phyloP scores from a whole-genome alignment of 116 monocot species.

The Trichopus zeylanicus region DNA sequence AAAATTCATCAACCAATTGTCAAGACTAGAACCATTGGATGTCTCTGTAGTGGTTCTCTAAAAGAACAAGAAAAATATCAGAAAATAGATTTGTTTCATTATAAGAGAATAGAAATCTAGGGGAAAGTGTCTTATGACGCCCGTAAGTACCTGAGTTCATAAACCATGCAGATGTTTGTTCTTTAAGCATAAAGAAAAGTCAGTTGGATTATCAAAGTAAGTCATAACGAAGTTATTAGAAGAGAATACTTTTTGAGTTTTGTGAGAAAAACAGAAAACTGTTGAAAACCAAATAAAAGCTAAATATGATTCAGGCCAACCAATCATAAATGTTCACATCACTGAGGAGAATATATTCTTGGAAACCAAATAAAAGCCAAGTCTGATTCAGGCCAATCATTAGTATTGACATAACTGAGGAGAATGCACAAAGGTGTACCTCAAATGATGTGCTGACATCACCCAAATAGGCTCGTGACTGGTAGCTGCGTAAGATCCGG shows the following conservation, averaged over 20 bases:
- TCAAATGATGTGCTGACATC: constrained; percentile 72
- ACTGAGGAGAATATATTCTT: not conserved
- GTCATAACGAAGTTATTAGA: no score
- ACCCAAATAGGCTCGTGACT: constrained; percentile 80
- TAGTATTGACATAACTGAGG: not conserved
- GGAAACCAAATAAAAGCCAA: not conserved
- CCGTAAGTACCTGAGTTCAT: no score
- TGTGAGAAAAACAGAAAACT: no score
- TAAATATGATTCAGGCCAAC: not conserved
- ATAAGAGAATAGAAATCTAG: no score
- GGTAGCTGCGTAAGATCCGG: constrained; percentile 80
- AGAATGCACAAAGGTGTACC: constrained; percentile 22
- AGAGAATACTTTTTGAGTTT: no score
- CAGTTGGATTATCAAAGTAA: no score
- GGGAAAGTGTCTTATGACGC: no score
- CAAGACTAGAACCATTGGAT: not conserved
- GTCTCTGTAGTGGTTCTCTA: not conserved
- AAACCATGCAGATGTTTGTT: no score
- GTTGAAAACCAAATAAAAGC: no score
- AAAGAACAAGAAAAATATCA: no score
- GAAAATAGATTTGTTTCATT: no score
- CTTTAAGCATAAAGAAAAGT: no score
- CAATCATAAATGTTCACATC: not conserved
- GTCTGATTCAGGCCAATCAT: not conserved
- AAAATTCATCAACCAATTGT: not conserved